Base-by-base conservation (phyloP, 2,329 filamentous ascomycete species). In the Colletotrichum sp. region DNA sequence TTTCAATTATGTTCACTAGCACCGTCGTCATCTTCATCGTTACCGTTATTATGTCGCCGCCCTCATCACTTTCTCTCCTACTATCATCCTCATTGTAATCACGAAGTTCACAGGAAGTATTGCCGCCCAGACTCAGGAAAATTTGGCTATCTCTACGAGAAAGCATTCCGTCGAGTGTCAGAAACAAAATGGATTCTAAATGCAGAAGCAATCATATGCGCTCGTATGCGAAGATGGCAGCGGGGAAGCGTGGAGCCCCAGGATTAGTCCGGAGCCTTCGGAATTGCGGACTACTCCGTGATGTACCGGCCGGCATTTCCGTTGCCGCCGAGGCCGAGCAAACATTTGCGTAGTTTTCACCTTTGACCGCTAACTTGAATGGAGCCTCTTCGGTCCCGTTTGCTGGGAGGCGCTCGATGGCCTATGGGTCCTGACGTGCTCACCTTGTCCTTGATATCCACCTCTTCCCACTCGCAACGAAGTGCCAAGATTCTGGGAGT, bases 151-250 rank as follows among this genome's bases (percentile, higher is more conserved):
- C 39, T n/a, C 2, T 43, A 18, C 5, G 3, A 9, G 8, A 43
- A 6, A 43, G 16, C 5, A 10, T 18, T 43, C 8, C 5, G 6
- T 43, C 2, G 16, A n/a, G 8, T 43, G 8, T 8, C 5, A 6
- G 2, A 3, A 10, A 43, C 5, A 3, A 10, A 6, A 6, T 43
- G 5, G 16, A 3, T 5, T 2, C 18, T n/a, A 43, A 3, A 3
- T 6, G 39, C 1, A 10, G 5, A 10, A n/a, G 39, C 16, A 43
- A 3, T 43, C 39, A n/a, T 43, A 39, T 39, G 36, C 16, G 36
- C 15, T 39, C 36, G 16, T 18, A 16, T 9, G 36, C 36, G 39
- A 43, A n/a, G 16, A 18, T 18, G 16, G 36, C 16, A 39, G 39
- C 16, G 39, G 18, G 39, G 6, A 22, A 13, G 6, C 8, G 10